phyloP scores from a whole-genome alignment of 106 monocot genomes.

The Xerophyta viscosa region DNA sequence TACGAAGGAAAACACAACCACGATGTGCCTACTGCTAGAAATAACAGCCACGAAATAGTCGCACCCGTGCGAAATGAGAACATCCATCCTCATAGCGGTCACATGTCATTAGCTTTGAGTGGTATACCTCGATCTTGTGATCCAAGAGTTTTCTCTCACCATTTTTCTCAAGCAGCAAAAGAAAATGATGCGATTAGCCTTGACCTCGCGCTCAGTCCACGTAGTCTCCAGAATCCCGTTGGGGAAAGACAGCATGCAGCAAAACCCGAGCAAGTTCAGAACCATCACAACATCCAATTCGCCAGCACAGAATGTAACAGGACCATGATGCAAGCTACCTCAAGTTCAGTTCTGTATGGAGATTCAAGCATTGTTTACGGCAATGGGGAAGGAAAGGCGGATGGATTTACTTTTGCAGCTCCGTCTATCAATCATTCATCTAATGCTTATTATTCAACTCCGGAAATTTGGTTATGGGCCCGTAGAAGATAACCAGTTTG shows the following conservation, averaged over 20 bases:
- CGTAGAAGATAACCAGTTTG: constrained; percentile 31
- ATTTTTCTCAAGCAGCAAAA: constrained; percentile 24
- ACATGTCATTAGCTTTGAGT: constrained; percentile 18
- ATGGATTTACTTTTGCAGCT: constrained; percentile 57
- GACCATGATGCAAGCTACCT: constrained; percentile 12
- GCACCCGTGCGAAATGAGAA: constrained; percentile 10
- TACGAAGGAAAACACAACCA: constrained; percentile 99
- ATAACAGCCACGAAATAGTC: constrained; percentile 30
- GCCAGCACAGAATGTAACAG: constrained; percentile 18
- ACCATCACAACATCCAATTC: constrained; percentile 14
- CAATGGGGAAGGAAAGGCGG: constrained; percentile 32
- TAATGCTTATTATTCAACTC: constrained; percentile 37
- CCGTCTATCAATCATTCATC: constrained; percentile 33
- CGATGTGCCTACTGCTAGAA: constrained; percentile 79
- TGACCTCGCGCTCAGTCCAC: constrained; percentile 53
- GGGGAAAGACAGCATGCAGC: constrained; percentile 16
- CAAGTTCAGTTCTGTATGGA: constrained; percentile 19
- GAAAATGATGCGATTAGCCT: constrained; percentile 56
- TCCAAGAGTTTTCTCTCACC: constrained; percentile 7
- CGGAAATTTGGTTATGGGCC: constrained; percentile 80
- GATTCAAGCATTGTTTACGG: constrained; percentile 25
- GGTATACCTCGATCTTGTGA: constrained; percentile 29
- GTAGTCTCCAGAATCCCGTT: constrained; percentile 10
- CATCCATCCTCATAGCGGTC: constrained; percentile 8
- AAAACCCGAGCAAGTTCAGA: constrained; percentile 14